Percentiles rank a stretch among this genome's conserved stretches.
Conservation (phyloP, 2,329 filamentous ascomycete genomes). For the Sphaerulina vaccinii region DNA sequence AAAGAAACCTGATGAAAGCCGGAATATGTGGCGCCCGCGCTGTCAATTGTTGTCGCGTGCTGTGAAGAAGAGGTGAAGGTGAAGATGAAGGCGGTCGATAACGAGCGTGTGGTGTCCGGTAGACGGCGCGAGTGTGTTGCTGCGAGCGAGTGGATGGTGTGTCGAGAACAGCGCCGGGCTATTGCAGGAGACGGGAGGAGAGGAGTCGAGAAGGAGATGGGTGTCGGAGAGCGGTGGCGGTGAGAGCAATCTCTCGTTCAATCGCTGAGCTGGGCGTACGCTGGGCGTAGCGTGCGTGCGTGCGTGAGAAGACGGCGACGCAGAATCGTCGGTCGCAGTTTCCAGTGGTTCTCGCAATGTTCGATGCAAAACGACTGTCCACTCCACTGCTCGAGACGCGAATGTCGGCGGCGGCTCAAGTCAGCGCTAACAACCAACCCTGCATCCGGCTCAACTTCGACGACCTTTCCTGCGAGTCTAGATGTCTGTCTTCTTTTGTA, state of each 20-base stretch:
- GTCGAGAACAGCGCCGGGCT: conserved; percentile 9
- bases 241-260: neutral
- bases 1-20: neutral
- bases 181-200: neutral
- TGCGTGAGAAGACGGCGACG: too few relatives aligned
- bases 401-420: too few relatives aligned
- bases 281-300: too few relatives aligned
- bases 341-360: too few relatives aligned
- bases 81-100: neutral
- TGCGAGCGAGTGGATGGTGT: neutral
- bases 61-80: neutral
- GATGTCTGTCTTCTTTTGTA: too few relatives aligned
- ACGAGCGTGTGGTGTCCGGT: neutral
- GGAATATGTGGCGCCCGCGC: neutral
- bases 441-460: too few relatives aligned
- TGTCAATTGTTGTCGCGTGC: conserved; percentile 2
- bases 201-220: neutral
- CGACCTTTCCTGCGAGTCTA: too few relatives aligned
- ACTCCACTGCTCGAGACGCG: too few relatives aligned
- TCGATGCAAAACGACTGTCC: too few relatives aligned
- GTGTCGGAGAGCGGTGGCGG: neutral
- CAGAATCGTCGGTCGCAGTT: too few relatives aligned
- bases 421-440: too few relatives aligned
- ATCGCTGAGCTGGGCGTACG: too few relatives aligned
- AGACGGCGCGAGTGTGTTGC: conserved; percentile 2